These are phyloP conservation scores for Pulveroboletus sp. DNA, from an alignment of 768 basidiomycete species.

Conservation along the genomic window DNA sequence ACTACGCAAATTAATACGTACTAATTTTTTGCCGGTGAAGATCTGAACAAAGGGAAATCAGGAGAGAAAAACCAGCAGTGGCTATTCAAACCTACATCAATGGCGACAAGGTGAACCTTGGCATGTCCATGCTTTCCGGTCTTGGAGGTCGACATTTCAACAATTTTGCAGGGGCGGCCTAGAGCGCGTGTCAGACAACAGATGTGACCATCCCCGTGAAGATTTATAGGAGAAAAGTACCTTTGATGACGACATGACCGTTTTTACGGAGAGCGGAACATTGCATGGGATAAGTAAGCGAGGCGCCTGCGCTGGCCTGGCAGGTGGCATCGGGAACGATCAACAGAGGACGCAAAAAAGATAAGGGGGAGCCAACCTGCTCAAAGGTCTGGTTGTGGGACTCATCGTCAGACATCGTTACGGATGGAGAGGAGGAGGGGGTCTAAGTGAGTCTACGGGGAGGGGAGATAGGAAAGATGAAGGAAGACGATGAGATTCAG, in stretches of 20 bases:
- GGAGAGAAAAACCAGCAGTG: neutral
- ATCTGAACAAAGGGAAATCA: conserved; percentile 53
- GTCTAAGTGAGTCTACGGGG: conserved; percentile 23
- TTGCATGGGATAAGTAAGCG: conserved; percentile 82
- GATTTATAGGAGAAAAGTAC: conserved; percentile 30
- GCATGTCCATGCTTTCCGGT: conserved; percentile 99
- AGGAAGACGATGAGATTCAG: conserved; percentile 27
- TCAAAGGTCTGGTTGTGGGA: conserved; percentile 90
- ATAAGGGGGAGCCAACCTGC: conserved; percentile 45
- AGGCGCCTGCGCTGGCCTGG: conserved; percentile 73
- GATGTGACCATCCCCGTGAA: neutral
- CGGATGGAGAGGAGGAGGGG: conserved; percentile 12
- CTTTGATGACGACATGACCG: conserved; percentile 95
- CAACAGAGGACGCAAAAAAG: conserved; percentile 10
- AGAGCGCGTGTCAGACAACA: neutral
- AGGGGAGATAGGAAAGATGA: conserved; percentile 22
- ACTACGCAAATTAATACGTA: conserved; percentile 33
- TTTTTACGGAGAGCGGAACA: conserved; percentile 95
- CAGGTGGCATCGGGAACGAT: conserved; percentile 18
- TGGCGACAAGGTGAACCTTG: conserved; percentile 96
- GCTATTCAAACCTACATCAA: conserved; percentile 68
- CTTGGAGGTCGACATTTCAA: conserved; percentile 99
- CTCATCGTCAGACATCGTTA: conserved; percentile 87
- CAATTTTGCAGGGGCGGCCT: conserved; percentile 97
- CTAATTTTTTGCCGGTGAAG: conserved; percentile 97